Base-by-base conservation (phyloP, 2,329 filamentous ascomycete species). In the Diaporthe citriasiana region DNA sequence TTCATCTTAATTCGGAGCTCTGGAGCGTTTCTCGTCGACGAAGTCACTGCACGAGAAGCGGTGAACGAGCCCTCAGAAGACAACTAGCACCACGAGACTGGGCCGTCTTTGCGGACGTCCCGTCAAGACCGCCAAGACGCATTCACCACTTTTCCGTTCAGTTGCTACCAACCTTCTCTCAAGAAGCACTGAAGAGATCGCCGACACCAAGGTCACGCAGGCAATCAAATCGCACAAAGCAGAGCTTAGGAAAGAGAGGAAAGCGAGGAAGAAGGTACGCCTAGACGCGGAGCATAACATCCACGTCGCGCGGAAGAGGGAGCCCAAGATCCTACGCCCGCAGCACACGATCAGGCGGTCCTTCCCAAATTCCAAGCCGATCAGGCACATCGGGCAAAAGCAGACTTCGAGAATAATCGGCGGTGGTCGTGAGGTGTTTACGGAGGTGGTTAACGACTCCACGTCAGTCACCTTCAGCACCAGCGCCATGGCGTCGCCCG, bases 121-220 rank as follows among this genome's bases (percentile, higher is more conserved):
- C 71, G 50, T 77, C 77, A 80, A 81, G 79, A 84, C 84, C 89
- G 90, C 82, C 89, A 92, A 91, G 82, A 87, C 91, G 91, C 91
- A 93, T 91, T 93, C 91, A 78, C 91, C 90, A 84, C 89, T 93
- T 79, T 92, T 93, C 83, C 86, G 92, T 82, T 88, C 90, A 81
- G 85, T 89, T 79, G 85, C 86, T 66, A 85, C 85, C 77, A 79
- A 82, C 70, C 81, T 82, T 51, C 82, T 88, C 68, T 85, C 82
- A 81, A 78, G 82, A 77, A 77, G 81, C 51, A 47, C 50, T 79
- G 71, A 78, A 70, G 69, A 30, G 70, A 76, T 57, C n/a, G 38
- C 70, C 27, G 73, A 73, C 30, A 30, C 38, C 15, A 60, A 73
- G 30, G 56, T 76, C 27, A 40, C 50, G 35, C 71, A 72, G 42